Conservation (phyloP, 2,329 filamentous ascomycete species). For the Fulvia fulva region DNA sequence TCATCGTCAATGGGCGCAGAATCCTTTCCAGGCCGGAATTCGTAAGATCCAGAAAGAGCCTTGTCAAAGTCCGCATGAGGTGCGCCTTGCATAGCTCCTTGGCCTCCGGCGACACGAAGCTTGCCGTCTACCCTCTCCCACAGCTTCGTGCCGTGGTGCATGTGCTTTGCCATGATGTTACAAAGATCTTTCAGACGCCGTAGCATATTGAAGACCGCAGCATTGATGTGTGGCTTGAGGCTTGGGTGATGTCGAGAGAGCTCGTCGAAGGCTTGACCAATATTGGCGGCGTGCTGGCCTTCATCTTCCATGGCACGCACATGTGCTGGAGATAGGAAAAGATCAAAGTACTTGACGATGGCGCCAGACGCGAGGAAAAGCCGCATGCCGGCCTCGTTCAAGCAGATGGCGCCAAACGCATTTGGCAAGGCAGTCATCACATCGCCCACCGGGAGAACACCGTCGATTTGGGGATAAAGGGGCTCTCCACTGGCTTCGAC, state of each 20-base stretch:
- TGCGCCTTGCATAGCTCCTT: constrained; percentile 14
- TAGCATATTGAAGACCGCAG: constrained; percentile 85
- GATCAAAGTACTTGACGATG: constrained; percentile 83
- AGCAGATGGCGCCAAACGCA: constrained; percentile 87
- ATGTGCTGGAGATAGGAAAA: constrained; percentile 92
- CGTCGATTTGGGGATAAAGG: constrained; percentile 35
- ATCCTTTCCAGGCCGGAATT: not conserved
- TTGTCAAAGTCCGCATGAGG: constrained; percentile 4
- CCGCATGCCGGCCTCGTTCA: constrained; percentile 83
- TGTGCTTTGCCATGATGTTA: constrained; percentile 62
- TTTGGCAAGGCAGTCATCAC: constrained; percentile 82
- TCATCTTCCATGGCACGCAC: constrained; percentile 76
- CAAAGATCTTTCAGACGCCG: constrained; percentile 73
- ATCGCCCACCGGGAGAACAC: constrained; percentile 82
- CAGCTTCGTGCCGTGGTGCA: constrained; percentile 75
- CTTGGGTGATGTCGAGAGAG: constrained; percentile 87
- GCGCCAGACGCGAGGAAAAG: constrained; percentile 80
- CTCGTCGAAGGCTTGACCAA: constrained; percentile 89
- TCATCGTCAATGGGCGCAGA: constrained; percentile 24
- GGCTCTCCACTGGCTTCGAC: constrained; percentile 22
- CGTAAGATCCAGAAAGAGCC: constrained; percentile 3
- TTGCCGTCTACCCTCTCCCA: constrained; percentile 46
- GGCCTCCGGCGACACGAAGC: constrained; percentile 45
- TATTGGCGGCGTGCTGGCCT: constrained; percentile 61
- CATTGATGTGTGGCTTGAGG: constrained; percentile 73